Base-by-base conservation (phyloP, 495 filamentous ascomycete genomes). In the Penicillium desertorum region DNA sequence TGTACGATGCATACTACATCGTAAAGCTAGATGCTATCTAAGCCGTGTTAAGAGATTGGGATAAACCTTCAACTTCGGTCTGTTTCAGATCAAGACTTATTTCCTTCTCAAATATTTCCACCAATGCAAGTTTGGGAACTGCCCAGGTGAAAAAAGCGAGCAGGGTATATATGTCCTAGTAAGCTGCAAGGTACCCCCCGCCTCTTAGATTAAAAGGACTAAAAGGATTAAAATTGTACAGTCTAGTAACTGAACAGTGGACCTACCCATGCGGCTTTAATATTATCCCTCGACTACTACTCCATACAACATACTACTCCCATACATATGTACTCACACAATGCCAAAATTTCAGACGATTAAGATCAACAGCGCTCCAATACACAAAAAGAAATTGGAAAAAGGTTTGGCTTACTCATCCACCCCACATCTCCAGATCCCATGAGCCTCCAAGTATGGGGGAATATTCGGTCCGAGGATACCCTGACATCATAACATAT, bases 361-460 rank as follows among this genome's bases (percentile, higher is more conserved):
- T 36, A n/a, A 16, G 46, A 36, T 49, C 30, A 49, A 23, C 30
- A 43, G n/a, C 19, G 17, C 14, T n/a, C n/a, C 17, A 43, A 43
- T 19, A 20, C 4, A 34, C 3, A 14, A 34, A 34, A 16, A 14
- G 19, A 4, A 3, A 5, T n/a, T 2, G n/a, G 12, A 27, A 8
- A 27, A 27, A 27, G 25, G 25, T 27, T 27, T 9, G 5, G 45
- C 45, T 47, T 19, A 47, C 45, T 48, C 45, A 48, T 48, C 45
- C 47, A 34, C 47, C 47, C 47, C 32, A 30, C 47, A 50, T 32
- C 25, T 27, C 25, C 25, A 27, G 47, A 36, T 50, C 47, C 9
- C 25, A 43, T 7, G 46, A 50, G 30, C 47, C 30, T 50, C 47
- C 27, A 50, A 50, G 2, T 25, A 36, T 36, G 19, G 19, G 19